A percentile compares a stretch with the other conserved stretches of the same genome.
phyloP scores from a whole-genome alignment of 768 basidiomycete genomes.

The Rubroboletus pulcherrimus region DNA sequence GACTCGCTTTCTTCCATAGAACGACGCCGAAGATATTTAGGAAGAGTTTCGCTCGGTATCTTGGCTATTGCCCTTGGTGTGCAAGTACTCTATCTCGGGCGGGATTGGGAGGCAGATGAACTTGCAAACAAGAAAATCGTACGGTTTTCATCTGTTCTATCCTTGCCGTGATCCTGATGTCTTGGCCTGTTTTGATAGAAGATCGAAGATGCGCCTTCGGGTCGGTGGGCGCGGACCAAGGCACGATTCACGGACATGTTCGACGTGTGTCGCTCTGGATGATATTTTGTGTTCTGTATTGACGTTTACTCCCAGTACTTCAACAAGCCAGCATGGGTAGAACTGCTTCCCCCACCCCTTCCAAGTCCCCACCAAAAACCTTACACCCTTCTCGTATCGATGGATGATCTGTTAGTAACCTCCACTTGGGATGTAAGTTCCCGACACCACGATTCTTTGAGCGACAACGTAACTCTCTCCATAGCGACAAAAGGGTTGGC shows the following conservation, averaged over 20 bases:
- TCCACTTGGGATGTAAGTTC: conserved; percentile 92
- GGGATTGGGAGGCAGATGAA: conserved; percentile 76
- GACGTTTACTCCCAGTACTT: conserved; percentile 56
- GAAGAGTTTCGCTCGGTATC: conserved; percentile 50
- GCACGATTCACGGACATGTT: conserved; percentile 62
- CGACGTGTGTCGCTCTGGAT: conserved; percentile 46
- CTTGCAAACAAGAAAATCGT: conserved; percentile 62
- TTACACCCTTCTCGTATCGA: conserved; percentile 85
- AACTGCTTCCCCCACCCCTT: conserved; percentile 83
- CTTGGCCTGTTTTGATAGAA: conserved; percentile 36
- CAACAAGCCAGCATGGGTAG: conserved; percentile 90
- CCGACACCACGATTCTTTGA: not conserved
- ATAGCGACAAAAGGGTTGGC: conserved; percentile 91
- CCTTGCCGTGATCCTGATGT: not conserved
- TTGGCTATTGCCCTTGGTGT: conserved; percentile 54
- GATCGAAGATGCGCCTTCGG: conserved; percentile 54
- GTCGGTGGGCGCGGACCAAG: conserved; percentile 62
- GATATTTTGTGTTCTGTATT: not conserved
- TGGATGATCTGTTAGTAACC: conserved; percentile 89
- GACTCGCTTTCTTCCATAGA: conserved; percentile 79
- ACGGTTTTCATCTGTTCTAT: conserved; percentile 22
- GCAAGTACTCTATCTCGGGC: conserved; percentile 63
- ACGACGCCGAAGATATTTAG: conserved; percentile 54
- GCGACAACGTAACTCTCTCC: not conserved
- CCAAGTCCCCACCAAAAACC: conserved; percentile 83